Percentiles rank a stretch among this genome's conserved stretches.
Conservation (phyloP, 2,329 filamentous ascomycete genomes). For the Lachnum nothofagi region DNA sequence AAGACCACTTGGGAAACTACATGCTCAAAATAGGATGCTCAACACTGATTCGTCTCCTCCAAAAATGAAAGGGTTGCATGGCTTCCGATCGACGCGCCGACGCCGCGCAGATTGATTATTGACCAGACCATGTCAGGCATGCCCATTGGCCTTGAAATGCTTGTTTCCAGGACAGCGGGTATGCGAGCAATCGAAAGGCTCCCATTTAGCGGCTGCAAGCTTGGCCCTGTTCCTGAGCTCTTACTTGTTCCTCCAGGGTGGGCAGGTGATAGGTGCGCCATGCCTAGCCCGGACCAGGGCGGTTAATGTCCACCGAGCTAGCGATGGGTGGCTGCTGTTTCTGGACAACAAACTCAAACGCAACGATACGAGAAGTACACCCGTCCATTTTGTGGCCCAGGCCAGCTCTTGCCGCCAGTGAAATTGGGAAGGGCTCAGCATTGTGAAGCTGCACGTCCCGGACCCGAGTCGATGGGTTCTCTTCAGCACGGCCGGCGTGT, state of each 20-base stretch:
- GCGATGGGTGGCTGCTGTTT: too few species aligned
- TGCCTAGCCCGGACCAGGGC: too few species aligned
- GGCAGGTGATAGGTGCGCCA: too few species aligned
- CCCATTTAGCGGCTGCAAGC: not conserved
- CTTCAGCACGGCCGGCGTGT: too few species aligned
- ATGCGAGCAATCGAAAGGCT: constrained; percentile 18
- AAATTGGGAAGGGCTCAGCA: not conserved
- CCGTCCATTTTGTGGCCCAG: not conserved
- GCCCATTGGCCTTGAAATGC: not conserved
- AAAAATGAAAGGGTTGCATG: constrained; percentile 13
- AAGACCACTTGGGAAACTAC: too few species aligned
- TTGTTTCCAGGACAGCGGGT: constrained; percentile 19
- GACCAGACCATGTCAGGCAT: not conserved
- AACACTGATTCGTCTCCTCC: constrained; percentile 13
- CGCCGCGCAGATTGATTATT: constrained; percentile 2
- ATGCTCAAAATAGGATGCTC: not conserved
- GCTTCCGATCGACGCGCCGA: constrained; percentile 14
- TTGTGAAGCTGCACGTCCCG: not conserved
- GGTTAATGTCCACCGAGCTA: too few species aligned
- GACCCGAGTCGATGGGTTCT: not conserved
- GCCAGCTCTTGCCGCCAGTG: not conserved
- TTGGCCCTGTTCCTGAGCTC: not conserved
- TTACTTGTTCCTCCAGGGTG: too few species aligned
- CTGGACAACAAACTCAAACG: not conserved
- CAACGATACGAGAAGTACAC: too few species aligned